phyloP scores from a whole-genome alignment of 495 filamentous ascomycete species.

The Cercophora samala region DNA sequence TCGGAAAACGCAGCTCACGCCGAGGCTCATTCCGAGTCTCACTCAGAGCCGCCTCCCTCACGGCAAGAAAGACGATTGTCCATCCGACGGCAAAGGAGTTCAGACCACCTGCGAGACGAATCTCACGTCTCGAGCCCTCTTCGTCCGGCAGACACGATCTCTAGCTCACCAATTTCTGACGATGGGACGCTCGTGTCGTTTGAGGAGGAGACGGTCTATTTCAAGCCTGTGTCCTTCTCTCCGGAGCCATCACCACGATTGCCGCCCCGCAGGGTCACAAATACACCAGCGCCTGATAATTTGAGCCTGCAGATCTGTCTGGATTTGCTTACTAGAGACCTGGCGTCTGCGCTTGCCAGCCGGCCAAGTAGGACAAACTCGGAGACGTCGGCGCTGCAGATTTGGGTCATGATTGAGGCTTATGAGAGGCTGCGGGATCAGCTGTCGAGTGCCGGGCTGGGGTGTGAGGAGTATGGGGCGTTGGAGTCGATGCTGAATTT shows the following conservation, averaged over 20 bases:
- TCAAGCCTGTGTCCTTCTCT: slow-evolving; percentile 39
- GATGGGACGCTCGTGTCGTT: slow-evolving; percentile 45
- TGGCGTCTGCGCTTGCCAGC: slow-evolving; percentile 35
- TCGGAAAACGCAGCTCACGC: slow-evolving; percentile 28
- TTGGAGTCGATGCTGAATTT: slow-evolving; percentile 40
- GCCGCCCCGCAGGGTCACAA: slow-evolving; percentile 3
- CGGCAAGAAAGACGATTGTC: slow-evolving; percentile 7
- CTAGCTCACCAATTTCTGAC: slow-evolving; percentile 35
- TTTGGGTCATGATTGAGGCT: slow-evolving; percentile 52
- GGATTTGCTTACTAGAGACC: slow-evolving; percentile 41
- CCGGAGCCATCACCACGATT: slow-evolving; percentile 21
- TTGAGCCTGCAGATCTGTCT: slow-evolving; percentile 43
- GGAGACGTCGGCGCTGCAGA: slow-evolving; percentile 55
- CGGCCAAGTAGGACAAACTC: slow-evolving; percentile 21
- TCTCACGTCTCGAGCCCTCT: background rate
- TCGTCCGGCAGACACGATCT: background rate
- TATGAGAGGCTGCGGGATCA: slow-evolving; percentile 45
- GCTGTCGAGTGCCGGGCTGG: slow-evolving; percentile 26
- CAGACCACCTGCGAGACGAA: slow-evolving; percentile 12
- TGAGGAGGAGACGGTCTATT: slow-evolving; percentile 41
- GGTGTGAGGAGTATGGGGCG: slow-evolving; percentile 21
- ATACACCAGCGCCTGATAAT: slow-evolving; percentile 25
- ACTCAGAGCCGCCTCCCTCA: slow-evolving; percentile 27
- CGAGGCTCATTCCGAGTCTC: slow-evolving; percentile 26
- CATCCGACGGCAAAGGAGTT: slow-evolving; percentile 18